phyloP scores from a whole-genome alignment of 73 alveolate genomes.

The Paramecium octaurelia region DNA sequence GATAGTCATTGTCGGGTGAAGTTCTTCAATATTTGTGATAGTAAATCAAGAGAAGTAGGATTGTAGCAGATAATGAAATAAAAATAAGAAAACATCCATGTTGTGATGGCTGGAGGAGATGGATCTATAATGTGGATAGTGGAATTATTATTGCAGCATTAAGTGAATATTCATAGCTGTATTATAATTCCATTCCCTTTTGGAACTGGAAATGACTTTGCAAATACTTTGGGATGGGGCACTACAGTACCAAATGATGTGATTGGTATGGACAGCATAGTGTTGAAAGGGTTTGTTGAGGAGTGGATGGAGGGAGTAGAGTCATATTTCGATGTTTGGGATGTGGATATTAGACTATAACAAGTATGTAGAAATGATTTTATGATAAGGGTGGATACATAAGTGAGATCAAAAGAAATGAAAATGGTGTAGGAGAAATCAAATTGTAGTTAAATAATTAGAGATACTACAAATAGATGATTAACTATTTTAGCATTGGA shows the following conservation, averaged over 20 bases:
- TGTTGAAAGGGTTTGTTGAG: constrained; percentile 27
- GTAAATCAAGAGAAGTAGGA: neutral
- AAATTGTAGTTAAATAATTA: neutral
- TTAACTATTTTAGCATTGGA: constrained; percentile 90
- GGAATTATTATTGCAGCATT: constrained; percentile 55
- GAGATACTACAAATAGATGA: neutral
- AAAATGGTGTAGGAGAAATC: neutral
- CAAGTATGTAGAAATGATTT: constrained; percentile 27
- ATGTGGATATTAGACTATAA: constrained; percentile 70
- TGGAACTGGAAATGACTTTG: constrained; percentile 89
- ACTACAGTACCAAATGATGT: constrained; percentile 56
- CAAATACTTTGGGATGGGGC: constrained; percentile 70
- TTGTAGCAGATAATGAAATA: neutral
- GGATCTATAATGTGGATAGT: constrained; percentile 85
- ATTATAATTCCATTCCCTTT: constrained; percentile 74
- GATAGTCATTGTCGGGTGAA: neutral
- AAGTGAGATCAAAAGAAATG: constrained; percentile 42
- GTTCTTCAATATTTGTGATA: neutral
- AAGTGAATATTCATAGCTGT: constrained; percentile 58
- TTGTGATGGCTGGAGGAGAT: constrained; percentile 84
- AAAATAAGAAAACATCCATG: neutral
- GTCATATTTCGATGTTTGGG: constrained; percentile 86
- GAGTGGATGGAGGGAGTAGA: constrained; percentile 64
- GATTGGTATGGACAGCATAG: constrained; percentile 38
- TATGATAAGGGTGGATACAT: constrained; percentile 57